A percentile compares a stretch with the other conserved stretches of the same genome.
Conservation (phyloP, 129 eudicot species). For the Lactuca saligna region DNA sequence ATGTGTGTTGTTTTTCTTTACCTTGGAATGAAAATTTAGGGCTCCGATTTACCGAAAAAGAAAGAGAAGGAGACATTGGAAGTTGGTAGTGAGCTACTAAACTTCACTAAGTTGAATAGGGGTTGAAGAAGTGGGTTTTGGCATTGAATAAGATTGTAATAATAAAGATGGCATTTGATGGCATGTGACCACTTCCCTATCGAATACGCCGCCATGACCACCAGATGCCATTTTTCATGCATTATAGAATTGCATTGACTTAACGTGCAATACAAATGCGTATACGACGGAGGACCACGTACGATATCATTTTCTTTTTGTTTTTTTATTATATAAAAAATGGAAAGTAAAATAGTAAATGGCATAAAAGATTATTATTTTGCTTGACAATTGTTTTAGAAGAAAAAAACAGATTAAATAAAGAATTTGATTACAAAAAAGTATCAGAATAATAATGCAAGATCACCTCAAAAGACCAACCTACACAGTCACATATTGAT, state of each 20-base stretch:
- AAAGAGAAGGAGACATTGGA: constrained; percentile 41
- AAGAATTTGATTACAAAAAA: too few relatives aligned
- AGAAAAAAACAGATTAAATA: too few relatives aligned
- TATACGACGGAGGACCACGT: background rate
- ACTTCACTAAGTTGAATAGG: background rate
- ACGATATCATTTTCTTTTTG: background rate
- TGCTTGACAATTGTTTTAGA: background rate
- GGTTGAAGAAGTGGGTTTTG: constrained; percentile 1
- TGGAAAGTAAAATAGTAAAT: too few relatives aligned
- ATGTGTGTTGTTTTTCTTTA: constrained; percentile 10
- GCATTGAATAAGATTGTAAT: background rate
- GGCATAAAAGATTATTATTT: background rate
- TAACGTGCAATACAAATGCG: background rate
- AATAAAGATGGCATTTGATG: background rate
- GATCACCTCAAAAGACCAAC: too few relatives aligned
- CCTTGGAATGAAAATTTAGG: constrained; percentile 22
- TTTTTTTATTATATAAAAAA: background rate
- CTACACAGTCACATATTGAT: too few relatives aligned
- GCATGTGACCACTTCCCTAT: background rate
- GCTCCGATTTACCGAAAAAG: constrained; percentile 19
- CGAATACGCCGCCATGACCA: background rate
- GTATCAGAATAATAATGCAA: too few relatives aligned
- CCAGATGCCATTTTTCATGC: background rate
- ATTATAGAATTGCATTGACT: background rate
- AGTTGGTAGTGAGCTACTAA: background rate